Evolutionary conservation across 1,139 yeast species (phyloP), one percentile per base, ranked within the genome.

Genomic region (Meyerozyma carpophila): DNA sequence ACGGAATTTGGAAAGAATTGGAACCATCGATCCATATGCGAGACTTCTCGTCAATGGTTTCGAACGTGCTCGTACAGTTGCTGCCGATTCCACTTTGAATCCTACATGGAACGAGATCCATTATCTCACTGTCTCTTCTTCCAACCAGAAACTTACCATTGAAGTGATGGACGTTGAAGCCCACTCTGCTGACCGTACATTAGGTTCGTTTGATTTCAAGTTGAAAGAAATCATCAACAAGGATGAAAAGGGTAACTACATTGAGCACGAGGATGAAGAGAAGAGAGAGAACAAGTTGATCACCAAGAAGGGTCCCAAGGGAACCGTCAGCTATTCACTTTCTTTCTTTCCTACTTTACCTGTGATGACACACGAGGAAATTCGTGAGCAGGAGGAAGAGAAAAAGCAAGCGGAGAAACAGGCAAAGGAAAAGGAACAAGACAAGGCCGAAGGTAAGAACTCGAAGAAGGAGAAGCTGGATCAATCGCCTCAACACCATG

Each of bases 161-260:
- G 98, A 93, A 63, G 95, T 82, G 9, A 87, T 93, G 96, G 98
- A 91, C 65, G 86, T 84, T 39, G 95, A 91, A 65, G 74, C 75
- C 47, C 75, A 70, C 45, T 79, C 84, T 20, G 79, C 81, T 37
- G 98, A 94, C 63, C 81, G 97, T 59, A 79, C 95, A 8, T 75
- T 93, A 46, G 98, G 99, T 43, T 76, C 84, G 11, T 84, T 85
- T 63, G 84, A 83, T 55, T 70, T 93, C 24, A 78, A 80, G 53
- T 68, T 88, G 48, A 70, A 74, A 46, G 87, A 83, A 28, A 68
- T 88, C 54, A 81, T 93, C 57, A 75, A 77, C 50, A 82, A 79
- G 58, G 77, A 86, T 51, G 85, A 82, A 46, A 71, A 74, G 45
- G 89, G 87, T 13, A 74, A 79, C 47, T 88, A 84, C 54, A 62